Evolutionary conservation across 129 eudicot species (phyloP).

Genomic region (Apium graveolens): DNA sequence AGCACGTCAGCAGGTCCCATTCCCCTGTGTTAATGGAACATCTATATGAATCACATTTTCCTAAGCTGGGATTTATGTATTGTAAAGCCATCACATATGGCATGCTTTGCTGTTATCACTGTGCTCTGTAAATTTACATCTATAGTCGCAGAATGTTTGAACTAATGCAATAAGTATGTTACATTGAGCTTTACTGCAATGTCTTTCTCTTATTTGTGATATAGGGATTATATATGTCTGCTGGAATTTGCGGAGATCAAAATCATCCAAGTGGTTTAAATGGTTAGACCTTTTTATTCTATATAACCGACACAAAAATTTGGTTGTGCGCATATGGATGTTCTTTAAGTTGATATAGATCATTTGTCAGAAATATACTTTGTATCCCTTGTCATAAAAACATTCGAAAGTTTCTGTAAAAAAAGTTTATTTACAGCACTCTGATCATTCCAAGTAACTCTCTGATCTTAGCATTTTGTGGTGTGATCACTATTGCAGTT

Average conservation of each 20-base stretch:
- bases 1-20: constrained; percentile 73
- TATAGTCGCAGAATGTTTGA: background rate
- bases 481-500: constrained; percentile 31
- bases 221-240: constrained; percentile 46
- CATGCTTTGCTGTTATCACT: background rate
- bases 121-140: background rate
- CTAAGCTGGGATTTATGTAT: background rate
- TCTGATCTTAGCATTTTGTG: background rate
- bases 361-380: background rate
- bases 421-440: background rate
- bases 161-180: too few relatives aligned
- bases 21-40: background rate
- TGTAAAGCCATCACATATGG: background rate
- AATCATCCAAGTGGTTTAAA: constrained; percentile 32
- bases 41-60: too few relatives aligned
- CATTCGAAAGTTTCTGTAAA: background rate
- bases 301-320: background rate
- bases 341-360: background rate
- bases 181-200: background rate
- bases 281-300: constrained; percentile 21
- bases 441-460: background rate
- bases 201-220: background rate
- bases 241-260: constrained; percentile 50
- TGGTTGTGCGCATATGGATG: background rate
- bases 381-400: background rate